phyloP scores from a whole-genome alignment of 129 eudicot species.

The Pittosporum tobira region DNA sequence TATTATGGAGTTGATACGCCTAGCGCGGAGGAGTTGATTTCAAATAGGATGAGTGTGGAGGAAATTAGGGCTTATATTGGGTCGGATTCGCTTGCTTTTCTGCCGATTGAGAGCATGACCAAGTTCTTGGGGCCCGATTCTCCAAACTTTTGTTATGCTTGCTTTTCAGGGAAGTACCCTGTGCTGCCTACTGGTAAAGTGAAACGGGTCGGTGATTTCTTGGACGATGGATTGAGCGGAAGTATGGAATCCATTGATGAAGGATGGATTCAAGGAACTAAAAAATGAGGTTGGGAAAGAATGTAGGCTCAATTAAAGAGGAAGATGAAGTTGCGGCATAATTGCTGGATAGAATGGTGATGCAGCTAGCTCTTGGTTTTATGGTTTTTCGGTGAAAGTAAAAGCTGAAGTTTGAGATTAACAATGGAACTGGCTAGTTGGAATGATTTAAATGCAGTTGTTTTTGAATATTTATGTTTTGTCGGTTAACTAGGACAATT shows the following conservation, averaged over 20 bases:
- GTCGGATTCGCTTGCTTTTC: constrained; percentile 60
- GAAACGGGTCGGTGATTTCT: constrained; percentile 39
- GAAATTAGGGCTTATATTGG: constrained; percentile 56
- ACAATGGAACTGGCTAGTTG: background rate
- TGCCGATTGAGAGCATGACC: constrained; percentile 45
- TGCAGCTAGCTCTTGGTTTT: background rate
- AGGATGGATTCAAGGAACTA: constrained; percentile 27
- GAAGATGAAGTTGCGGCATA: constrained; percentile 5
- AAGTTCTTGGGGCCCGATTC: constrained; percentile 41
- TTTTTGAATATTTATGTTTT: background rate
- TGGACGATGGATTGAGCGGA: constrained; percentile 53
- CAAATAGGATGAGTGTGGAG: constrained; percentile 62
- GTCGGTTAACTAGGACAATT: background rate
- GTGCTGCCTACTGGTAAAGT: constrained; percentile 45
- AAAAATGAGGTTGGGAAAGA: background rate
- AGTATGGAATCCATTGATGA: constrained; percentile 37
- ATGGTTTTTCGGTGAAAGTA: background rate
- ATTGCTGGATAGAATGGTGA: background rate
- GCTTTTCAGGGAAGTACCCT: constrained; percentile 63
- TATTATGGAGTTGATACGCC: constrained; percentile 81
- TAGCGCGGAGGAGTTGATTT: constrained; percentile 62
- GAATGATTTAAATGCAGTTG: background rate
- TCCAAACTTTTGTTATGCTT: constrained; percentile 49
- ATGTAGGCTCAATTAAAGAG: background rate
- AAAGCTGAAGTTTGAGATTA: background rate